phyloP scores from a whole-genome alignment of 2,329 filamentous ascomycete genomes.

The Raffaelea arxii region DNA sequence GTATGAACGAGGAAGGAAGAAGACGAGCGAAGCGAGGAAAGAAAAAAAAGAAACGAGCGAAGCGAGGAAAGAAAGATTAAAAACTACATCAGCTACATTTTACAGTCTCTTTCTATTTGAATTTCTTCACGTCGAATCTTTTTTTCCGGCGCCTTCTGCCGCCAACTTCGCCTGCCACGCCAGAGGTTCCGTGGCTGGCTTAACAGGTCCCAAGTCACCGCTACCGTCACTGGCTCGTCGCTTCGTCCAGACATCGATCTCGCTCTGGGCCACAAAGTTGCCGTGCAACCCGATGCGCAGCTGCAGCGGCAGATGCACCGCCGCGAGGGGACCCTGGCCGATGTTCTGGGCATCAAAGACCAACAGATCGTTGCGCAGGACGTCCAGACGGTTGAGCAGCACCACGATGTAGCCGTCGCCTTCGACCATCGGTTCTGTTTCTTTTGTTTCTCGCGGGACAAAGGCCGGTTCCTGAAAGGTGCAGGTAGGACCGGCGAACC shows the following conservation, averaged over 20 bases:
- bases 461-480: slow-evolving; percentile 46
- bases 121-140: neutral
- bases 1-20: too few species aligned
- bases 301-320: slow-evolving; percentile 29
- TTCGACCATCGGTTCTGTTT: slow-evolving; percentile 26
- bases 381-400: slow-evolving; percentile 34
- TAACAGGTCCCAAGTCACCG: slow-evolving; percentile 29
- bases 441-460: slow-evolving; percentile 27
- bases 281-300: slow-evolving; percentile 31
- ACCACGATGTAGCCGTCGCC: slow-evolving; percentile 41
- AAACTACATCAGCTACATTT: neutral
- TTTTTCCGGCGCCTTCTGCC: neutral
- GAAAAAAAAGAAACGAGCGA: too few species aligned
- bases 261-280: slow-evolving; percentile 30
- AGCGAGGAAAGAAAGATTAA: too few species aligned
- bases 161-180: slow-evolving; percentile 24
- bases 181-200: slow-evolving; percentile 24
- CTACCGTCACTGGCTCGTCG: slow-evolving; percentile 21
- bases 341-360: slow-evolving; percentile 31
- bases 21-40: too few species aligned
- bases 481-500: slow-evolving; percentile 31
- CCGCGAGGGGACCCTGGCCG: slow-evolving; percentile 26
- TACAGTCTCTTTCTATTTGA: neutral
- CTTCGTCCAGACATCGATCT: slow-evolving; percentile 32
- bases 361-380: slow-evolving; percentile 32